These are phyloP conservation scores for Bathelium albidoporum DNA, from an alignment of 495 filamentous ascomycete species.

Conservation along the genomic window DNA sequence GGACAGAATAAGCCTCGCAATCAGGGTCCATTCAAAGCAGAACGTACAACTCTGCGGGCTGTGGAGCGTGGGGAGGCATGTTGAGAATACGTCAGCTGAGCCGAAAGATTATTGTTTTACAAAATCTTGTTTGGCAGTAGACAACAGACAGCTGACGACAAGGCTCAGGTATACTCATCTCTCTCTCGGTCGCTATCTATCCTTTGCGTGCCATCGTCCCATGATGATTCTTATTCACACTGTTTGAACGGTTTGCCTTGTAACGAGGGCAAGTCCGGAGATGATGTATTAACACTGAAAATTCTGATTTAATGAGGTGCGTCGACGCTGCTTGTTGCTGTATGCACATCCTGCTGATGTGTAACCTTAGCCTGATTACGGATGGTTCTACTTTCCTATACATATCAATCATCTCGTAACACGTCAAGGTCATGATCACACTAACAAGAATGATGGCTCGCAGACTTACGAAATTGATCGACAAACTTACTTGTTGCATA, in stretches of 20 bases:
- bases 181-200: constrained; percentile 6
- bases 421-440: constrained; percentile 11
- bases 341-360: constrained; percentile 11
- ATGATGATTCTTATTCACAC: constrained; percentile 96
- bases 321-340: constrained; percentile 3
- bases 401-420: background rate
- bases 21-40: constrained; percentile 52
- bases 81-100: constrained; percentile 98
- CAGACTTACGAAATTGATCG: too few relatives aligned
- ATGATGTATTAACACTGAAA: constrained; percentile 74
- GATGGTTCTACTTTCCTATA: constrained; percentile 13
- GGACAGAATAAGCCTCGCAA: constrained; percentile 78
- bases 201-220: constrained; percentile 31
- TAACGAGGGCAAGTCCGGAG: constrained; percentile 39
- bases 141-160: constrained; percentile 11
- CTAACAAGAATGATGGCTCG: too few relatives aligned
- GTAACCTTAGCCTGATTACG: constrained; percentile 25
- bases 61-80: constrained; percentile 64
- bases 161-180: constrained; percentile 11
- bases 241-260: constrained; percentile 71
- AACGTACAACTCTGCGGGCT: constrained; percentile 83
- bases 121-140: background rate
- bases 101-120: constrained; percentile 14
- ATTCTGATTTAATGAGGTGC: constrained; percentile 99
- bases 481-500: too few relatives aligned